Evolutionary conservation across 164 flowering plant species (phyloP), one percentile per base, ranked within the genome.

Genomic region (Taxillus chinensis): DNA sequence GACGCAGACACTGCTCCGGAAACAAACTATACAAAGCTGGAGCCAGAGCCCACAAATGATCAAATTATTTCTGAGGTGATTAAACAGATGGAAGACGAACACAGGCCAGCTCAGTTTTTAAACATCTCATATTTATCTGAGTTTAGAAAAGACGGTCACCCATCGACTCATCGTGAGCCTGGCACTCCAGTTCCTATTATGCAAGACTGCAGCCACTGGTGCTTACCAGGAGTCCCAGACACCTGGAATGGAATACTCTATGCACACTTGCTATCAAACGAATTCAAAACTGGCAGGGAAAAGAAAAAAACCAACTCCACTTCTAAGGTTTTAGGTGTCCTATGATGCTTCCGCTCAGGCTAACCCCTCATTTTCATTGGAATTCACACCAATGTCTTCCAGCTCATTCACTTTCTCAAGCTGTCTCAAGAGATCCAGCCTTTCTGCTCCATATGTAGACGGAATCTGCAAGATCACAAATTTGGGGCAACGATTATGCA

Each of bases 351-450:
- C n/a, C n/a, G 39, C 46, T 74, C 67, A 68, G 63, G 56, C 71
- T 40, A 64, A 39, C 62, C 75, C 86, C 62, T 83, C 85, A 62
- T 69, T 74, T 60, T 81, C 88, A n/a, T 73, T 74, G 9, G 76
- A 59, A 62, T 66, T 80, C 12, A 64, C 68, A 62, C 89, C 95
- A 41, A 59, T 67, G 66, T 68, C 57, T 72, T 88, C 87, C 80
- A 87, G 74, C 77, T 90, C 86, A 80, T 93, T 88, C 60, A 90
- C 72, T 71, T 86, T 90, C 75, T 92, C 88, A 64, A 92, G 92
- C 78, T 90, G 89, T 82, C 98, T 88, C 83, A 85, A 78, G 63
- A 90, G 96, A 66, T 86, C 84, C 74, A 93, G 70, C 75, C 96
- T 86, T 64, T 93, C 95, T 15, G 86, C 76, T 69, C 90, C 97